Evolutionary conservation across 495 filamentous ascomycete species (phyloP), one percentile per base, ranked within the genome.

Genomic region (Xylaria castorea): DNA sequence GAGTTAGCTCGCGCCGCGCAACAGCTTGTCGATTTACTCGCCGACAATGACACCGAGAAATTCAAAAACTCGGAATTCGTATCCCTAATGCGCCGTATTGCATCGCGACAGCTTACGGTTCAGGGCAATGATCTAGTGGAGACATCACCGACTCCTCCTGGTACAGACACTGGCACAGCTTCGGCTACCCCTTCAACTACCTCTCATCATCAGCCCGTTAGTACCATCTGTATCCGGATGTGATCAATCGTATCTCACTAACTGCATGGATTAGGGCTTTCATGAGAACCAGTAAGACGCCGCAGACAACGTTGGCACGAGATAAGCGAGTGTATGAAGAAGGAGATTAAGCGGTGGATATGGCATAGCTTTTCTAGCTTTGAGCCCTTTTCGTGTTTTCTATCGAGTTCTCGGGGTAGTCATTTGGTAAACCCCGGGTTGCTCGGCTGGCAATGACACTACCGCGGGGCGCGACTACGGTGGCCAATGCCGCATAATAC

Each of bases 1-100:
- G 80, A 84, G 25, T 75, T 86, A 1, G 82, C 82, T 11, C 73
- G 65, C 22, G 83, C 83, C 0, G 84, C 84, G 27, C 75, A 77
- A 48, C 74, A 80, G 30, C 83, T 86, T 38, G 70, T 86, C 34
- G 66, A 77, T 48, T 80, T 80, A 3, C 79, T 86, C 9, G 67
- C 78, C 9, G 76, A 76, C 62, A 81, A 85, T 69, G 53, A 76
- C 40, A 80, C 79, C 0, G 78, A 81, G 11, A 86, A 85, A 69
- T 85, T 86, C 70, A 81, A 79, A 63, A 80, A 83, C 38, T 86
- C 84, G 9, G 73, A 75, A 18, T 86, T 86, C 60, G 51, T 86
- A 0, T 71, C 78, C 48, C 74, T 86, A 32, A 85, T 86, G 84
- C 79, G 80, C 36, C 79, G 78, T 46, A 81, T 86, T 44, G 81